Conservation (phyloP, 345 rosid species). For the Euphorbia lathyris region DNA sequence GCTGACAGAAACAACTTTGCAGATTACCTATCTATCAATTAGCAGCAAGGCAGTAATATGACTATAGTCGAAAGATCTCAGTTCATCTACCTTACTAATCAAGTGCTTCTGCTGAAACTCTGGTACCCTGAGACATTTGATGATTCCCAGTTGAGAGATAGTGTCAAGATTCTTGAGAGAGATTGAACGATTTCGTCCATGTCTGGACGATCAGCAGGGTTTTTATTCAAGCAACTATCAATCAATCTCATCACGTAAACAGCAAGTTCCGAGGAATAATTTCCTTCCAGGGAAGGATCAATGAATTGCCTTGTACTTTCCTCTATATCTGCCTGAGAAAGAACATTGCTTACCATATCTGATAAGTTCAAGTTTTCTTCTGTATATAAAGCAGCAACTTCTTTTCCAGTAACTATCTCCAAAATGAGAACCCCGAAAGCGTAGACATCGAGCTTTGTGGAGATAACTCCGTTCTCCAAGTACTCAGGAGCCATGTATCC, state of each 20-base stretch:
- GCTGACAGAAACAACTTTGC: neutral
- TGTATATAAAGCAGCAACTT: slow-evolving; percentile 36
- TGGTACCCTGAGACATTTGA: slow-evolving; percentile 18
- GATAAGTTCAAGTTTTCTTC: slow-evolving; percentile 31
- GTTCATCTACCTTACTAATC: neutral
- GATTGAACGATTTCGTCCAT: slow-evolving; percentile 57
- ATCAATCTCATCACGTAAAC: slow-evolving; percentile 40
- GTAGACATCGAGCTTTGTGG: slow-evolving; percentile 75
- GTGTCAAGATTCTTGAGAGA: slow-evolving; percentile 44
- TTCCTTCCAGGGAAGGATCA: slow-evolving; percentile 43
- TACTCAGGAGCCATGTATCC: slow-evolving; percentile 91
- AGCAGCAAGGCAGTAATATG: neutral
- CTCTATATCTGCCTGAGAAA: slow-evolving; percentile 25
- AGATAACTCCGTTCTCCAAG: slow-evolving; percentile 65
- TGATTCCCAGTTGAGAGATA: slow-evolving; percentile 37
- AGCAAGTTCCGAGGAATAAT: slow-evolving; percentile 42
- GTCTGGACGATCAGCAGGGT: slow-evolving; percentile 59
- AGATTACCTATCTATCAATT: neutral
- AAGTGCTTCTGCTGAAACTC: slow-evolving; percentile 13
- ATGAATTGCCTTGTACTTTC: slow-evolving; percentile 29
- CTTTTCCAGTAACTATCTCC: slow-evolving; percentile 68
- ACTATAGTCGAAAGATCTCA: neutral
- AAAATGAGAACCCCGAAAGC: slow-evolving; percentile 71
- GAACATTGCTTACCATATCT: slow-evolving; percentile 24
- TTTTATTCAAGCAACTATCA: slow-evolving; percentile 50